Base-by-base conservation (phyloP, 1,284 basidiomycete species). In the Moesziomyces sp. region DNA sequence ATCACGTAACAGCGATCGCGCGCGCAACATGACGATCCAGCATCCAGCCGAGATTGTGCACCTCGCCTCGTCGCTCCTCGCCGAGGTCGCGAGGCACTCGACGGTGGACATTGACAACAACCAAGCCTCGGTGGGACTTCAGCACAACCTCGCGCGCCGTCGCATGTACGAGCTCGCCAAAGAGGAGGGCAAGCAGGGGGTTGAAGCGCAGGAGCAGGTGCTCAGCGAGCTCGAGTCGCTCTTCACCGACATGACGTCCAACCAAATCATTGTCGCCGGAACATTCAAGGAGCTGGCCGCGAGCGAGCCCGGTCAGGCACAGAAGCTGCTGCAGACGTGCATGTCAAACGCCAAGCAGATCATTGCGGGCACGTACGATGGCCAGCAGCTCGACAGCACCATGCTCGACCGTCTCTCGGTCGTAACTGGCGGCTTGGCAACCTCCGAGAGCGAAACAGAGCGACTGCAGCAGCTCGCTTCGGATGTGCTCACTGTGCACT, bases 31-130 rank as follows among this genome's bases (percentile, higher is more conserved):
- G 63, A 55, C 63, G 6, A 9, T 55, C 26, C 46, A 50, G 14
- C 46, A 54, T 24, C 21, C 56, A 5, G 3, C 21, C 43, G 43
- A 46, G 26, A 38, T 50, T 38, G 26, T 55, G 24, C 63, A 66
- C 44, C 44, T 66, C 26, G 58, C 63, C 47, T 51, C 54, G 21
- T 66, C 63, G 33, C 63, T 66, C 16, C 50, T 66, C 23, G 42
- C 52, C 18, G 52, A 54, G 43, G 21, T 66, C 14, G 56, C 46
- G 8, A 49, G 33, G 23, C 33, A 55, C 44, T 54, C 47, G 6
- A 66, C 50, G 14, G 44, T 66, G 43, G 57, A 66, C 30, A 66
- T 66, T 16, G 57, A 59, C 63, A 66, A 66, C 52, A 66, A 66
- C 54, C 56, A 54, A 16, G 52, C 56, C 23, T 59, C 57, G 6